These are phyloP conservation scores for Phytophthora pisi DNA, from an alignment of 352 stramenopile genomes.

Conservation along the genomic window DNA sequence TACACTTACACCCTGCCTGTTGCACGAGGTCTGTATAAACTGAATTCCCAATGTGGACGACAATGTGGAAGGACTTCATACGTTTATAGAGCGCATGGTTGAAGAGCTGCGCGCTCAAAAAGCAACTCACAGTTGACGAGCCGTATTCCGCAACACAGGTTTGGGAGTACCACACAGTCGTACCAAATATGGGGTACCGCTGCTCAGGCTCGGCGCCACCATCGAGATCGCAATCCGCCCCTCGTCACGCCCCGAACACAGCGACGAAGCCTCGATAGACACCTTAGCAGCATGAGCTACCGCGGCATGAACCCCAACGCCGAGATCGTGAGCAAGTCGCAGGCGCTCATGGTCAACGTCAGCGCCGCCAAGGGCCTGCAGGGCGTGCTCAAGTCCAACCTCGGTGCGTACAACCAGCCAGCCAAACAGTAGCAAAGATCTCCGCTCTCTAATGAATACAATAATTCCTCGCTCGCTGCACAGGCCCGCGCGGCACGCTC, in stretches of 20 bases:
- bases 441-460: background rate
- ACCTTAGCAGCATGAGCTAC: slow-evolving; percentile 55
- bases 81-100: too few relatives aligned
- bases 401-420: slow-evolving; percentile 56
- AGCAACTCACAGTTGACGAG: too few relatives aligned
- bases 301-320: slow-evolving; percentile 94
- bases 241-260: slow-evolving; percentile 14
- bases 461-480: background rate
- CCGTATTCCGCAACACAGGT: too few relatives aligned
- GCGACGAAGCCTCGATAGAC: background rate
- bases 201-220: slow-evolving; percentile 14
- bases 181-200: slow-evolving; percentile 15
- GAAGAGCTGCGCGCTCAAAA: too few relatives aligned
- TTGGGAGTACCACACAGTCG: background rate
- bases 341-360: slow-evolving; percentile 97
- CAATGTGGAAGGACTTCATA: too few relatives aligned
- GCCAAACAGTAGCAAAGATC: background rate
- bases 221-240: slow-evolving; percentile 44
- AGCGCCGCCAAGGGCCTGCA: slow-evolving; percentile 97
- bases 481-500: slow-evolving; percentile 97
- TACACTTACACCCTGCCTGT: too few relatives aligned
- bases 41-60: too few relatives aligned
- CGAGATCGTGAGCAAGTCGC: slow-evolving; percentile 97
- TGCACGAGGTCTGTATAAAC: too few relatives aligned
- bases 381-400: slow-evolving; percentile 94